Conservation (phyloP, 169 alveolate species). For the Cystoisospora suis region DNA sequence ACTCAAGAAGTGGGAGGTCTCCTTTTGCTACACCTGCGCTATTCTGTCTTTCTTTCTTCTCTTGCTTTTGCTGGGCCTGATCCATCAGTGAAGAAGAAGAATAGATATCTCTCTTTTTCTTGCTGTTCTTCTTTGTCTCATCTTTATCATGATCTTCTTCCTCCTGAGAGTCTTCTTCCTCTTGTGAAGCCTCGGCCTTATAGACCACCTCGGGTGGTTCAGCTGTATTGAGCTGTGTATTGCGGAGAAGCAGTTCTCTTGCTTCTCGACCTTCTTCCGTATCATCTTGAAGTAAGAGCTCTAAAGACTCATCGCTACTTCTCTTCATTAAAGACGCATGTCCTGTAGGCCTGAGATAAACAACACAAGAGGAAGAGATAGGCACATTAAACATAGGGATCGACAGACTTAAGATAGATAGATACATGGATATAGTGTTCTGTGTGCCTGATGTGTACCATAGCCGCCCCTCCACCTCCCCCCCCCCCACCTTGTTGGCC, state of each 20-base stretch:
- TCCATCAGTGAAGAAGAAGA: not conserved
- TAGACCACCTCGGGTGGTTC: not conserved
- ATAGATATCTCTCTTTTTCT: not conserved
- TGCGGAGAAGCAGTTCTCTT: constrained; percentile 57
- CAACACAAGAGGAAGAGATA: not conserved
- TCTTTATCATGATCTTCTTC: not conserved
- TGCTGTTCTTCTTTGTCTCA: not conserved
- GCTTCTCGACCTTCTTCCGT: constrained; percentile 62
- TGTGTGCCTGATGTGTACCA: too few species aligned
- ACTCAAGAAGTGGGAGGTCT: too few species aligned
- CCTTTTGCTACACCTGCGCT: too few species aligned
- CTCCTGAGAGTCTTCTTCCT: not conserved
- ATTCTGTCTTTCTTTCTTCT: too few species aligned
- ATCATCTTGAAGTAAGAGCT: constrained; percentile 38
- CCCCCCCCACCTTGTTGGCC: too few species aligned
- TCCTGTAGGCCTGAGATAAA: constrained; percentile 54
- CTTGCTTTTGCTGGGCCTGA: not conserved
- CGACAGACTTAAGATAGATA: too few species aligned
- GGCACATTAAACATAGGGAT: too few species aligned
- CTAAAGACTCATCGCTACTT: constrained; percentile 60
- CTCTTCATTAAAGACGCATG: constrained; percentile 61
- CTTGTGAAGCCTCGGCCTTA: not conserved
- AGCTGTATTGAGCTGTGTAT: not conserved
- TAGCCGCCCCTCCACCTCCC: too few species aligned
- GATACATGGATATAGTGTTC: too few species aligned